Evolutionary conservation across 2,329 filamentous ascomycete genomes (phyloP).

Genomic region (Scopulariopsis brevicaulis): DNA sequence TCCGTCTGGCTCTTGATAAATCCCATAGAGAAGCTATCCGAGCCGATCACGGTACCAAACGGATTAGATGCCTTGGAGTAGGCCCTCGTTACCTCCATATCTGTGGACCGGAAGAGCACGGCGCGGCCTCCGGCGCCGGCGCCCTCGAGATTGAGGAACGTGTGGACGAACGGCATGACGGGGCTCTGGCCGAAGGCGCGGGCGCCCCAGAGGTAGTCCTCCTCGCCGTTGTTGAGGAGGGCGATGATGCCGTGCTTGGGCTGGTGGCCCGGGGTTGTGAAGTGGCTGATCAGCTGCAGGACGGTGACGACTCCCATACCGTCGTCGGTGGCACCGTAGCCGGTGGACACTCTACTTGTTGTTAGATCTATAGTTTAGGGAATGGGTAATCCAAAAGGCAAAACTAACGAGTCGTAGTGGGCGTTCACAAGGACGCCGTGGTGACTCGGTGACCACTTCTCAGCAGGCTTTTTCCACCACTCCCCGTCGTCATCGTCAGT

Average conservation of each 20-base stretch:
- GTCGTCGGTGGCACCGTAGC: slow-evolving; percentile 88
- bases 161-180: slow-evolving; percentile 67
- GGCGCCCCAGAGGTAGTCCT: slow-evolving; percentile 84
- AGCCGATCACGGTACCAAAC: slow-evolving; percentile 72
- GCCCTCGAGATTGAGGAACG: slow-evolving; percentile 90
- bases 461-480: slow-evolving; percentile 53
- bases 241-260: slow-evolving; percentile 73
- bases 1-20: slow-evolving; percentile 81
- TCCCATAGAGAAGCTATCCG: slow-evolving; percentile 72
- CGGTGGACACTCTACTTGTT: slow-evolving; percentile 63
- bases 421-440: slow-evolving; percentile 87
- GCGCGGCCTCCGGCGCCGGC: slow-evolving; percentile 86
- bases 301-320: slow-evolving; percentile 81
- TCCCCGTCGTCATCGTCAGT: slow-evolving; percentile 58
- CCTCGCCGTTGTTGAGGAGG: slow-evolving; percentile 90
- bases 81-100: slow-evolving; percentile 71
- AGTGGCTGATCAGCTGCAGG: slow-evolving; percentile 78
- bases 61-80: slow-evolving; percentile 65
- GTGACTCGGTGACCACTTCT: slow-evolving; percentile 23
- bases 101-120: slow-evolving; percentile 77
- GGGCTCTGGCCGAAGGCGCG: slow-evolving; percentile 76
- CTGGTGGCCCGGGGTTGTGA: slow-evolving; percentile 58
- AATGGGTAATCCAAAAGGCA: not conserved
- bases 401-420: slow-evolving; percentile 65
- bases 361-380: not conserved